Base-by-base conservation (phyloP, 139 green algal species). In the Haematococcus lacustris region DNA sequence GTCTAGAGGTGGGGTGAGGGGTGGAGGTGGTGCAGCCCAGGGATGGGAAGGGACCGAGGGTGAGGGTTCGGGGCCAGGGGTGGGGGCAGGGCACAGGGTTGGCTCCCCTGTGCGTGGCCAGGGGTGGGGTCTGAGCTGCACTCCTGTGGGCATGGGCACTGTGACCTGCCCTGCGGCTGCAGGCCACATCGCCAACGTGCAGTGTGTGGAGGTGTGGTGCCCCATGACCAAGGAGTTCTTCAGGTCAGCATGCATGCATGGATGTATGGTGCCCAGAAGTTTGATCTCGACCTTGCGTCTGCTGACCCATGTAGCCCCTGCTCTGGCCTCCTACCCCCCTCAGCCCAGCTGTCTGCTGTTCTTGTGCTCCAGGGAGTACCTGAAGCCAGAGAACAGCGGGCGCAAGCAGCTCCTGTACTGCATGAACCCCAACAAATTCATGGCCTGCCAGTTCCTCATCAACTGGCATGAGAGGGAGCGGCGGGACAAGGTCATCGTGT, bases 131-230 rank as follows among this genome's bases (percentile, higher is more conserved):
- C n/a, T n/a, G n/a, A n/a, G n/a, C n/a, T n/a, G n/a, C n/a, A n/a
- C n/a, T n/a, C n/a, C n/a, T n/a, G n/a, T n/a, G n/a, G n/a, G n/a
- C n/a, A n/a, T n/a, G n/a, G n/a, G n/a, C n/a, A n/a, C n/a, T n/a
- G n/a, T n/a, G n/a, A n/a, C n/a, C n/a, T n/a, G n/a, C n/a, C n/a
- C n/a, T n/a, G n/a, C n/a, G n/a, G n/a, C n/a, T n/a, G n/a, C n/a
- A n/a, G 95, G 95, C 0, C 93, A 97, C 88, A 98, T 99, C 72
- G 95, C 95, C 67, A 97, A 97, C 71, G 95, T 99, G 70, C 92
- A 97, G 85, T 99, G 95, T 78, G 90, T 86, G 0, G 95, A 99
- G 85, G 92, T 99, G 50, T 99, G 95, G 95, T 99, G 95, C 81
- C 86, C 89, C 37, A 97, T 99, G 95, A 97, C 93, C 3, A 78